Base-by-base conservation (phyloP, 345 rosid genomes). In the Eucalyptus virginea region DNA sequence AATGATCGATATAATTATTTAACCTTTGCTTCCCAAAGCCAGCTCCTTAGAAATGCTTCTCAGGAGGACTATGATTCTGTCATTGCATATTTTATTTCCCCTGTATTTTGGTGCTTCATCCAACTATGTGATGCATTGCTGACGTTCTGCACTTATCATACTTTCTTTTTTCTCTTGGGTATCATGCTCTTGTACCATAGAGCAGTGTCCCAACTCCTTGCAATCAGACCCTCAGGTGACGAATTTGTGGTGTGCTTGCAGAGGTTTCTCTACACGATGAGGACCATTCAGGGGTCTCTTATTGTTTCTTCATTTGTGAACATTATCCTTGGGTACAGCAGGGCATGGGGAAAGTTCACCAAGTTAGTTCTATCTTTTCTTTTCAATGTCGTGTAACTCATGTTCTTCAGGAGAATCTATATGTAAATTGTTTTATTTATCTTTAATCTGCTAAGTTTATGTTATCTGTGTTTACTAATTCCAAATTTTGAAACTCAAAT, bases 241-340 rank as follows among this genome's bases (percentile, higher is more conserved):
- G 11, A 62, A 30, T 87, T 87, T 86, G 49, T 50, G 88, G 11
- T 86, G 86, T 91, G 86, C 44, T 90, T 93, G 93, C 95, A 98
- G 99, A 94, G 98, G 91, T 98, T 98, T 90, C 90, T 89, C 54
- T 94, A 91, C 90, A 93, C 93, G 15, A 97, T 98, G 58, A 96
- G 99, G 93, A 96, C 98, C 30, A 93, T 98, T 90, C 99, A 98
- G 91, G 99, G 99, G 89, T 96, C 99, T 9, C 86, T 98, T 24
- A 98, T 98, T 88, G 95, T 98, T 91, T 95, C 98, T 80, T 96
- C 99, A 8, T 96, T 98, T 83, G 52, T 96, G 91, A 97, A 96
- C 94, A 96, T 98, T 72, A 90, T 96, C 87, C 92, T 97, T 69
- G 99, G 99, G 42, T 98, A 92, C 88, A 89, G 99, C 91, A 91